A percentile compares a stretch with the other conserved stretches of the same genome.
Conservation (phyloP, 495 filamentous ascomycete genomes). For the Hypomontagnella monticulosa region DNA sequence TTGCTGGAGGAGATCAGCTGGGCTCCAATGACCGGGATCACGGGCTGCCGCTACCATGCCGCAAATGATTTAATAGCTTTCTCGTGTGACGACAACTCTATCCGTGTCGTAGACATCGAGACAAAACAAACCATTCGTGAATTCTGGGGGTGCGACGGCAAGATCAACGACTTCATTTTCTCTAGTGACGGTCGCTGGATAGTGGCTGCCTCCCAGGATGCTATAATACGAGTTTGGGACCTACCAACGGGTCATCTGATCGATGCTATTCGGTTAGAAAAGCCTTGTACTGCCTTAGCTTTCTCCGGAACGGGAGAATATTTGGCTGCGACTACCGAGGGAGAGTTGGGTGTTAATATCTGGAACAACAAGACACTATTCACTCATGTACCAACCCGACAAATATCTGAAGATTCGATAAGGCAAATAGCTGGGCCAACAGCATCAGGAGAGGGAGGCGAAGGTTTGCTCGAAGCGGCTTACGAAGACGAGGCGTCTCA, state of each 20-base stretch:
- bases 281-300: conserved; percentile 80
- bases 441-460: conserved; percentile 83
- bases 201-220: conserved; percentile 85
- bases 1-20: conserved; percentile 85
- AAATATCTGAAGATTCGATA: conserved; percentile 79
- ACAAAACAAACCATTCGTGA: conserved; percentile 91
- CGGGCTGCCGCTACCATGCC: conserved; percentile 79
- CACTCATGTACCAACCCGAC: conserved; percentile 82
- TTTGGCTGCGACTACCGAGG: conserved; percentile 86
- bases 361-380: conserved; percentile 96
- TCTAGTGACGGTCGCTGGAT: conserved; percentile 96
- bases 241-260: conserved; percentile 94
- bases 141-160: conserved; percentile 85
- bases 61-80: conserved; percentile 88
- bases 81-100: conserved; percentile 86
- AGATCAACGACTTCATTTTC: conserved; percentile 87
- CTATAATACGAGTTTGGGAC: conserved; percentile 89
- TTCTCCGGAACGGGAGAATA: conserved; percentile 93
- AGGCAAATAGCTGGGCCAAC: conserved; percentile 69
- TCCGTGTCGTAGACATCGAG: conserved; percentile 89
- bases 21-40: conserved; percentile 79
- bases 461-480: conserved; percentile 71
- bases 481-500: conserved; percentile 62
- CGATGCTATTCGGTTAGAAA: conserved; percentile 81
- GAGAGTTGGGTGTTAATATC: conserved; percentile 85